phyloP scores from a whole-genome alignment of 192 early-diverging fungal species.

The Endogone sp. region DNA sequence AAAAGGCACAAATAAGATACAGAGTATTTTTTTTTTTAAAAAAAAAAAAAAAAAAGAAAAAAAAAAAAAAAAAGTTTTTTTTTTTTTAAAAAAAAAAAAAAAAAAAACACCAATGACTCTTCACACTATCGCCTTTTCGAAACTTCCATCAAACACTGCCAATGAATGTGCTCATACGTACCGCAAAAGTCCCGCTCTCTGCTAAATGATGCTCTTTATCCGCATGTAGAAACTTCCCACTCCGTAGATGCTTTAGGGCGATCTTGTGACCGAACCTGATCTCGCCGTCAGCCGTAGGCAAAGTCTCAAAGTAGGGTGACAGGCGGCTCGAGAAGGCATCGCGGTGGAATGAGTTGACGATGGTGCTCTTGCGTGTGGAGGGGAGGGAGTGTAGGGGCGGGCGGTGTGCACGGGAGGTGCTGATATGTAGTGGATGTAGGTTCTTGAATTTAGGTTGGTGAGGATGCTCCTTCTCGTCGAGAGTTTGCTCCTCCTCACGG shows the following conservation, averaged over 20 bases:
- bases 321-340: background rate
- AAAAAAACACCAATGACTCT: too few relatives aligned
- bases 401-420: background rate
- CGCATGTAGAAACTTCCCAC: background rate
- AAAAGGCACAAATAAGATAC: background rate
- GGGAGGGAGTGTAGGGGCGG: too few relatives aligned
- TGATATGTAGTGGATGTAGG: too few relatives aligned
- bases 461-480: too few relatives aligned
- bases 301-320: background rate
- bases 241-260: background rate
- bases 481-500: too few relatives aligned
- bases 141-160: too few relatives aligned
- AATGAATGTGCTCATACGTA: background rate
- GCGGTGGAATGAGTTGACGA: background rate
- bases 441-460: too few relatives aligned
- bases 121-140: too few relatives aligned
- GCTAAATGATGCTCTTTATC: background rate
- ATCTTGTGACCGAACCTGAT: background rate
- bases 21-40: too few relatives aligned
- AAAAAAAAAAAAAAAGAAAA: too few relatives aligned
- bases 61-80: too few relatives aligned
- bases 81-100: too few relatives aligned
- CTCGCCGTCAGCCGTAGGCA: background rate
- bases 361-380: background rate
- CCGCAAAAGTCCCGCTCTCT: background rate